phyloP scores from a whole-genome alignment of 495 filamentous ascomycete species.

The Aspergillus campestris region DNA sequence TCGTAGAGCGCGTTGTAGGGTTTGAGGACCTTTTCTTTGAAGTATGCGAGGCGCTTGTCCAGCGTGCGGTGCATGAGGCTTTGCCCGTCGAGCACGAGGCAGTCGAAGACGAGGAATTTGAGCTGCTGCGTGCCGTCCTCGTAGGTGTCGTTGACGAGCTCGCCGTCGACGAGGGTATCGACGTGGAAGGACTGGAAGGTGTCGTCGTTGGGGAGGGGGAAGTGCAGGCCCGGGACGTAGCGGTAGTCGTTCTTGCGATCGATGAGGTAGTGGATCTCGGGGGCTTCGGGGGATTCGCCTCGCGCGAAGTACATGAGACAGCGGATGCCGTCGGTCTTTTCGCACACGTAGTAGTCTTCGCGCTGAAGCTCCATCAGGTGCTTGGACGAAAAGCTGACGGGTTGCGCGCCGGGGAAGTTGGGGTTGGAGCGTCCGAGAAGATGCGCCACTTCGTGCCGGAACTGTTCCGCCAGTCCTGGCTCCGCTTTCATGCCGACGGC shows the following conservation, averaged over 20 bases:
- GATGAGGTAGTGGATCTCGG: conserved; percentile 72
- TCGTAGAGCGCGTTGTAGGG: conserved; percentile 69
- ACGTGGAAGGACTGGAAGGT: conserved; percentile 57
- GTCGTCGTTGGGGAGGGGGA: conserved; percentile 59
- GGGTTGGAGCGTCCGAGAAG: conserved; percentile 59
- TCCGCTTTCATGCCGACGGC: conserved; percentile 55
- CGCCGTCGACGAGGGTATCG: conserved; percentile 82
- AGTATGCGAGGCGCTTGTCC: conserved; percentile 82
- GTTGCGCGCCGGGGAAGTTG: conserved; percentile 87
- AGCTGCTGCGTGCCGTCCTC: conserved; percentile 55
- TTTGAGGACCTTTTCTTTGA: conserved; percentile 66
- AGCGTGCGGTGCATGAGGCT: conserved; percentile 67
- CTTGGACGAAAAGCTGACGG: conserved; percentile 74
- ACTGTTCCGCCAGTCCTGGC: conserved; percentile 42
- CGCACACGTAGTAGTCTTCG: conserved; percentile 91
- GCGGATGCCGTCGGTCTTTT: conserved; percentile 94
- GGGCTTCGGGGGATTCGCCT: conserved; percentile 35
- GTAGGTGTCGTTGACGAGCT: conserved; percentile 74
- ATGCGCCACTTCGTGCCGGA: conserved; percentile 66
- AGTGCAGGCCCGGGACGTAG: conserved; percentile 67
- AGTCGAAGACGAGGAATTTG: conserved; percentile 88
- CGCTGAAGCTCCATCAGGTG: conserved; percentile 71
- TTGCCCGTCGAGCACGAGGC: conserved; percentile 71
- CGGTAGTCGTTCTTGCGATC: conserved; percentile 97
- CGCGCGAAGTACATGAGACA: conserved; percentile 82